Conservation (phyloP, 2,329 filamentous ascomycete genomes). For the Phaeosphaeria sp. region DNA sequence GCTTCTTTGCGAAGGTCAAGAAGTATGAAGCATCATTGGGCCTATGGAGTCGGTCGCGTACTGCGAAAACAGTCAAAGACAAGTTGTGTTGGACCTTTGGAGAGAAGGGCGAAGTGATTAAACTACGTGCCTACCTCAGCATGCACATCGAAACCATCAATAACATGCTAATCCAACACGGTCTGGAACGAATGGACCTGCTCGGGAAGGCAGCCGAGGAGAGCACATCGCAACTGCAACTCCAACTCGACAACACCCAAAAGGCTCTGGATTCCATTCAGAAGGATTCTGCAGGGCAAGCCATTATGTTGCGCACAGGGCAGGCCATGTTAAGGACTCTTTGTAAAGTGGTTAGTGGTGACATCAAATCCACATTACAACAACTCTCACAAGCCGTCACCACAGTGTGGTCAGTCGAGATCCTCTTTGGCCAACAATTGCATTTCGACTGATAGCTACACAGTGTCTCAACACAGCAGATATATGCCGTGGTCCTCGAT, state of each 20-base stretch:
- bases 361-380: neutral
- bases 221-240: neutral
- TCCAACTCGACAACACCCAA: neutral
- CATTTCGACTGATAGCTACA: neutral
- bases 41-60: neutral
- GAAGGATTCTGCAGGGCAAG: neutral
- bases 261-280: neutral
- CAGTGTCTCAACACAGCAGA: conserved; percentile 3
- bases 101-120: neutral
- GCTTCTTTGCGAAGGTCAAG: conserved; percentile 10
- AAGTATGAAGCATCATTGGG: conserved; percentile 13
- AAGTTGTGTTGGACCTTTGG: conserved; percentile 9
- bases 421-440: neutral
- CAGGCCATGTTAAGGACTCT: neutral
- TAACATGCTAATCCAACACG: conserved; percentile 3
- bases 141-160: conserved; percentile 13
- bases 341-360: neutral
- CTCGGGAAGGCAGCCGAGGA: neutral
- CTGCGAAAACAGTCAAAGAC: neutral
- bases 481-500: conserved; percentile 5
- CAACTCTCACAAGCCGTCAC: neutral
- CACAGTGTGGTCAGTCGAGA: neutral
- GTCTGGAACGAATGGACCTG: conserved; percentile 2
- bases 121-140: conserved; percentile 10
- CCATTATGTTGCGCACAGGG: neutral